Conservation (phyloP, 257 asterid genomes). For the Solanum paucissectum region DNA sequence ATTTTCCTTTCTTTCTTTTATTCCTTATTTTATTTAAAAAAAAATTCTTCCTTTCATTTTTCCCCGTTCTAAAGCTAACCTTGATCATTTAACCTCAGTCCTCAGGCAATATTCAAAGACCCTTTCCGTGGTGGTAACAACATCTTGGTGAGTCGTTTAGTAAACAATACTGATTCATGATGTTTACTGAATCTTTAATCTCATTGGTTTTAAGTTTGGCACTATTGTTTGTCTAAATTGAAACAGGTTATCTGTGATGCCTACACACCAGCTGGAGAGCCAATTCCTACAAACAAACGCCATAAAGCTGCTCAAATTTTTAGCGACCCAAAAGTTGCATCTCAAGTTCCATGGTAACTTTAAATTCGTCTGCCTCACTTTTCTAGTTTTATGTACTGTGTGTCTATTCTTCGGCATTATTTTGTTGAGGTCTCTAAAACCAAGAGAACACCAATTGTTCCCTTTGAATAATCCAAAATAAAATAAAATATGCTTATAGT, state of each 20-base stretch:
- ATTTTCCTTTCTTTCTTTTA: neutral
- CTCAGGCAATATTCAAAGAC: conserved; percentile 96
- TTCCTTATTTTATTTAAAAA: neutral
- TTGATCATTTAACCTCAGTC: conserved; percentile 30
- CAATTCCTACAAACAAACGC: conserved; percentile 95
- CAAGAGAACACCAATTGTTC: neutral
- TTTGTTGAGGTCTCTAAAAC: too few species aligned
- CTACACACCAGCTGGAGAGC: conserved; percentile 93
- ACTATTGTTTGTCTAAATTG: neutral
- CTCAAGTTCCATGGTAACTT: conserved; percentile 85
- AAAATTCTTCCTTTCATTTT: neutral
- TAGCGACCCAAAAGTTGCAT: conserved; percentile 61
- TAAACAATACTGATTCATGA: neutral
- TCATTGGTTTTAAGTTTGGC: neutral
- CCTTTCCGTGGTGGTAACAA: conserved; percentile 98
- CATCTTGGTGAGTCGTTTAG: conserved; percentile 61
- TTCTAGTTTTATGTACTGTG: neutral
- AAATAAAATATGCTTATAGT: neutral
- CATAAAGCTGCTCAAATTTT: conserved; percentile 79
- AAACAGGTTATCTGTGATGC: conserved; percentile 85
- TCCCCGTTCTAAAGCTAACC: neutral
- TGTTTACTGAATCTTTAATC: neutral
- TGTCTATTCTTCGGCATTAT: neutral
- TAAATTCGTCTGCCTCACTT: neutral
- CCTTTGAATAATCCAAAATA: neutral